Percentiles rank a stretch among this genome's conserved stretches.
Conservation (phyloP, 495 filamentous ascomycete genomes). For the Aspergillus bridgeri region DNA sequence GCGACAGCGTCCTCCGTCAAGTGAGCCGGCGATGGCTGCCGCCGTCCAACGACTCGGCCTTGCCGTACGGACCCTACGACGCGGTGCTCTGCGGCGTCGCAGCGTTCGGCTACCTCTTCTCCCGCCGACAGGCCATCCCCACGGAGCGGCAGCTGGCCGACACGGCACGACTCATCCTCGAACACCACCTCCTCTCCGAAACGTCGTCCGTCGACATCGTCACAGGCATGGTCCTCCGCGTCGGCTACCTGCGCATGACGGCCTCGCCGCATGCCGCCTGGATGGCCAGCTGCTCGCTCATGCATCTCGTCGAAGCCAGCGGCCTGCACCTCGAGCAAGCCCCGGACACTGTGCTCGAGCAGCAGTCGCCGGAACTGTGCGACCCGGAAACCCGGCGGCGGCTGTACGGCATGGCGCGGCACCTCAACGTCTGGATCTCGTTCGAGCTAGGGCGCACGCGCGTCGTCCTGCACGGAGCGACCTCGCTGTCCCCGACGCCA, state of each 20-base stretch:
- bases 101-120: constrained; percentile 48
- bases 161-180: constrained; percentile 41
- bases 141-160: constrained; percentile 39
- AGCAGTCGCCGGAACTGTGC: constrained; percentile 14
- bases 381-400: constrained; percentile 40
- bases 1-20: constrained; percentile 26
- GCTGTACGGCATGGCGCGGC: constrained; percentile 48
- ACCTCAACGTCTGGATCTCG: constrained; percentile 50
- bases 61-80: constrained; percentile 35
- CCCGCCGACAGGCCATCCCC: constrained; percentile 26
- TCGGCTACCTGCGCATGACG: constrained; percentile 51
- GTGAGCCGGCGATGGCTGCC: constrained; percentile 38
- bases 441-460: constrained; percentile 54
- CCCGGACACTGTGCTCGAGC: constrained; percentile 15
- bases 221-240: constrained; percentile 51
- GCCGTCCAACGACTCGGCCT: constrained; percentile 8
- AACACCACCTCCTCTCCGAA: constrained; percentile 33
- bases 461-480: constrained; percentile 42
- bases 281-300: constrained; percentile 53
- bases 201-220: constrained; percentile 38
- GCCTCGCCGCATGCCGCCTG: constrained; percentile 50
- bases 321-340: constrained; percentile 48
- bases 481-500: constrained; percentile 26
- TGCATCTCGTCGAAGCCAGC: constrained; percentile 54
- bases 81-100: constrained; percentile 47